Evolutionary conservation across 2,329 filamentous ascomycete species (phyloP).

Genomic region (Xylaria sp.): DNA sequence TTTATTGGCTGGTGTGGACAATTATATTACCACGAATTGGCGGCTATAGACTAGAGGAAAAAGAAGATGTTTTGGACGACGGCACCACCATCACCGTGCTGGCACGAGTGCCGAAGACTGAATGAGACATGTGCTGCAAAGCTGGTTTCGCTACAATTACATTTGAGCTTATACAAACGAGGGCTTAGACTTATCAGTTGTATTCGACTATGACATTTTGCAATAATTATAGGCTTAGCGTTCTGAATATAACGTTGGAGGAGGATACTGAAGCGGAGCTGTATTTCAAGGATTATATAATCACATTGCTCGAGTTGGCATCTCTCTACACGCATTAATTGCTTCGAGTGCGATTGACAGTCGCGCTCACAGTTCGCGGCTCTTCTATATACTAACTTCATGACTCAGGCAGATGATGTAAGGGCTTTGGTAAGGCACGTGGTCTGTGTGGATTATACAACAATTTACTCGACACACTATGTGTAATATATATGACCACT

Average conservation of each 20-base stretch:
- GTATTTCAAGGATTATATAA: not conserved
- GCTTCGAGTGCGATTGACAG: not conserved
- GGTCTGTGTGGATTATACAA: not conserved
- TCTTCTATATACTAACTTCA: not conserved
- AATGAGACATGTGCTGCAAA: constrained; percentile 20
- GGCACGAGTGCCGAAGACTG: constrained; percentile 49
- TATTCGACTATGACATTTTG: not conserved
- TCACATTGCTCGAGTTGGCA: too few species aligned
- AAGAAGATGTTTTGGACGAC: constrained; percentile 68
- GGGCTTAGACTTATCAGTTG: not conserved
- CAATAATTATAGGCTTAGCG: not conserved
- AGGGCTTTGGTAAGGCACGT: too few species aligned
- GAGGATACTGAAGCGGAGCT: not conserved
- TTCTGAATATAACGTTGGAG: not conserved
- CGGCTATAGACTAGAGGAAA: constrained; percentile 72
- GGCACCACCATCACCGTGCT: constrained; percentile 74
- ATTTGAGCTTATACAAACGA: too few species aligned
- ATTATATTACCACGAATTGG: constrained; percentile 67
- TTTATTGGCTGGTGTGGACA: constrained; percentile 78
- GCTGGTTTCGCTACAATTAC: not conserved
- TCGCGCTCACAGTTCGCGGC: too few species aligned
- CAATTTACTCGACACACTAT: not conserved
- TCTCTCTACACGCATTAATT: not conserved
- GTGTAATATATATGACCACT: not conserved
- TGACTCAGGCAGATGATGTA: not conserved